Conservation (phyloP, 1,284 basidiomycete genomes). For the Tetrapyrgos nigripes region DNA sequence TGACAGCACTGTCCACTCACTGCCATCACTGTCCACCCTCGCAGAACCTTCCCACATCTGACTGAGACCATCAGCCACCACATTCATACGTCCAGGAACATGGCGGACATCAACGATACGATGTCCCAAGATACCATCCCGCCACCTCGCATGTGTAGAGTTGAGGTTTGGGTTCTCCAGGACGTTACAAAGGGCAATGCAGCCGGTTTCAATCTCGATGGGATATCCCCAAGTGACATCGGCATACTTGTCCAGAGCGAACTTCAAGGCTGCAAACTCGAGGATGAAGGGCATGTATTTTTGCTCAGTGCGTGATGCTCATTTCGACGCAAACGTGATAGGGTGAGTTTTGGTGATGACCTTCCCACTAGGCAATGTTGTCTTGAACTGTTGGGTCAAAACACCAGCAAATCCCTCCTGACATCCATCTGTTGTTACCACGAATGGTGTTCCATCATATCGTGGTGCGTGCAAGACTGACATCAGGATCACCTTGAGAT, state of each 20-base stretch:
- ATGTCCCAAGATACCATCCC: slow-evolving; percentile 21
- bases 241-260: slow-evolving; percentile 22
- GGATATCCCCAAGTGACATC: slow-evolving; percentile 24
- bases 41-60: too few species aligned
- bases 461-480: slow-evolving; percentile 13
- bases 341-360: not conserved
- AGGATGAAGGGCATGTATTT: slow-evolving; percentile 14
- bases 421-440: slow-evolving; percentile 11
- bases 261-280: slow-evolving; percentile 14
- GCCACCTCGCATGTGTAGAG: slow-evolving; percentile 17
- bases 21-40: too few species aligned
- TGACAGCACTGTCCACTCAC: too few species aligned
- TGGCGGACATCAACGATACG: slow-evolving; percentile 20
- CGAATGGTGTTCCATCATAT: slow-evolving; percentile 24
- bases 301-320: slow-evolving; percentile 5
- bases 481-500: slow-evolving; percentile 20
- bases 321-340: slow-evolving; percentile 8
- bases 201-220: slow-evolving; percentile 27
- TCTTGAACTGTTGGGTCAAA: slow-evolving; percentile 13
- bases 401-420: slow-evolving; percentile 26
- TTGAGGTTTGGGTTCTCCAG: slow-evolving; percentile 17
- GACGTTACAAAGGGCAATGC: slow-evolving; percentile 24
- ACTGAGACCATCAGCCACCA: too few species aligned
- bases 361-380: not conserved
- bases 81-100: slow-evolving; percentile 17